Percentiles rank a stretch among this genome's conserved stretches.
phyloP scores from a whole-genome alignment of 2,329 filamentous ascomycete species.

The Penicillium sumatraense region DNA sequence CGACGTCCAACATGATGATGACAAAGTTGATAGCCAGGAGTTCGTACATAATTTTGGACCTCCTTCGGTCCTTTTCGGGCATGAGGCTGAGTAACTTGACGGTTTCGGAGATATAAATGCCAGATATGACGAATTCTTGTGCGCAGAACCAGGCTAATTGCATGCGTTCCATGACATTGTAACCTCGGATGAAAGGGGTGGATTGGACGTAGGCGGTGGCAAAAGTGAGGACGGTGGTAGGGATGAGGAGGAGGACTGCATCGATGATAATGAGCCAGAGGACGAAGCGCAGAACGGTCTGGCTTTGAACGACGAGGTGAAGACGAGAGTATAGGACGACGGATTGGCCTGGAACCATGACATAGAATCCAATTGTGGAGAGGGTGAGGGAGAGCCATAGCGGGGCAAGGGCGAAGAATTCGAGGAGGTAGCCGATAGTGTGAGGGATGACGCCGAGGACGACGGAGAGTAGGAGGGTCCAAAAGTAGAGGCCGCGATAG shows the following conservation, averaged over 20 bases:
- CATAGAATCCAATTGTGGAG: slow-evolving; percentile 59
- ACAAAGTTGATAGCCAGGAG: slow-evolving; percentile 54
- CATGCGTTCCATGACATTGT: slow-evolving; percentile 49
- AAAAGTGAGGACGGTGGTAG: slow-evolving; percentile 60
- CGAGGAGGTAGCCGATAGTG: slow-evolving; percentile 46
- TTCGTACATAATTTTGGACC: slow-evolving; percentile 52
- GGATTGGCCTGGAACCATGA: slow-evolving; percentile 65
- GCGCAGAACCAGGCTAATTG: slow-evolving; percentile 50
- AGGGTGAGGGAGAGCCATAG: slow-evolving; percentile 44
- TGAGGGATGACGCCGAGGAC: slow-evolving; percentile 42
- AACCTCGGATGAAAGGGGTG: slow-evolving; percentile 37
- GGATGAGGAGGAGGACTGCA: slow-evolving; percentile 56
- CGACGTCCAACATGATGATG: slow-evolving; percentile 53
- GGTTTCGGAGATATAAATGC: slow-evolving; percentile 59
- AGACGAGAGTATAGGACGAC: slow-evolving; percentile 67
- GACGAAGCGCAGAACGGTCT: slow-evolving; percentile 52
- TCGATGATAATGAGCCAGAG: slow-evolving; percentile 63
- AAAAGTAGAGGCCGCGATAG: slow-evolving; percentile 47
- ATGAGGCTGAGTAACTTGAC: slow-evolving; percentile 47
- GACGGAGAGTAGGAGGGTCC: slow-evolving; percentile 43
- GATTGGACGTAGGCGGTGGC: slow-evolving; percentile 37
- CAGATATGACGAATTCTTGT: slow-evolving; percentile 53
- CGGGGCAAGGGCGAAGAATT: slow-evolving; percentile 40
- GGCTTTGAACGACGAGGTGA: slow-evolving; percentile 61
- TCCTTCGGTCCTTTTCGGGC: slow-evolving; percentile 39